Percentiles rank a stretch among this genome's conserved stretches.
Evolutionary conservation across 345 rosid genomes (phyloP).

Genomic region (Isatis tinctoria): DNA sequence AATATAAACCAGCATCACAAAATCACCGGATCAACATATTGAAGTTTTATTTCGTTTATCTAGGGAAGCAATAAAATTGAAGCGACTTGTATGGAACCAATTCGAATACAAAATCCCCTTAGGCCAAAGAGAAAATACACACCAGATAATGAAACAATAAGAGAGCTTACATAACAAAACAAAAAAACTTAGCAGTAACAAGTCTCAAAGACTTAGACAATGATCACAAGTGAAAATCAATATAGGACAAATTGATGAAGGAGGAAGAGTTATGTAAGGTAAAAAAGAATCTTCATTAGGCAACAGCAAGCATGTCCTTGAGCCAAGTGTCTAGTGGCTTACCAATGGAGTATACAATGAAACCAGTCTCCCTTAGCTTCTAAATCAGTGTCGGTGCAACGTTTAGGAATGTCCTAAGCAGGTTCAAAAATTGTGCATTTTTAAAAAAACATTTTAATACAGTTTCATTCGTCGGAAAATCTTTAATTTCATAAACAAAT

Average conservation of each 20-base stretch:
- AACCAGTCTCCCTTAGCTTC: slow-evolving; percentile 51
- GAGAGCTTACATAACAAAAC: neutral
- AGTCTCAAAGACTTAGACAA: neutral
- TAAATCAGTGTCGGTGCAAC: too few species aligned
- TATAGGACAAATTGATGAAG: neutral
- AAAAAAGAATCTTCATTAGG: slow-evolving; percentile 12
- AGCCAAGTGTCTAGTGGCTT: slow-evolving; percentile 32
- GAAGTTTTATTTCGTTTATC: neutral
- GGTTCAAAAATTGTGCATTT: too few species aligned
- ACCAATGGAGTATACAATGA: slow-evolving; percentile 60
- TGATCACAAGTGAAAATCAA: neutral
- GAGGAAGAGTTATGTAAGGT: neutral
- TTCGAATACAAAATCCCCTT: neutral
- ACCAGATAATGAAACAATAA: neutral
- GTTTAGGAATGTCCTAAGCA: too few species aligned
- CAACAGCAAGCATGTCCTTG: slow-evolving; percentile 31
- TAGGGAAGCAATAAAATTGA: slow-evolving; percentile 7
- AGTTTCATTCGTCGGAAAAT: too few species aligned
- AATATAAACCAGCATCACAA: neutral
- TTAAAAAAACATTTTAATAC: too few species aligned
- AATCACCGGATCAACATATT: neutral
- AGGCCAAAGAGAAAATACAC: neutral
- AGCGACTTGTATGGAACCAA: neutral
- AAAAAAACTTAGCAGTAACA: neutral
- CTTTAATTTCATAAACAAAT: too few species aligned